A percentile compares a stretch with the other conserved stretches of the same genome.
phyloP scores from a whole-genome alignment of 2,329 filamentous ascomycete genomes.

The Fusarium nelsonii region DNA sequence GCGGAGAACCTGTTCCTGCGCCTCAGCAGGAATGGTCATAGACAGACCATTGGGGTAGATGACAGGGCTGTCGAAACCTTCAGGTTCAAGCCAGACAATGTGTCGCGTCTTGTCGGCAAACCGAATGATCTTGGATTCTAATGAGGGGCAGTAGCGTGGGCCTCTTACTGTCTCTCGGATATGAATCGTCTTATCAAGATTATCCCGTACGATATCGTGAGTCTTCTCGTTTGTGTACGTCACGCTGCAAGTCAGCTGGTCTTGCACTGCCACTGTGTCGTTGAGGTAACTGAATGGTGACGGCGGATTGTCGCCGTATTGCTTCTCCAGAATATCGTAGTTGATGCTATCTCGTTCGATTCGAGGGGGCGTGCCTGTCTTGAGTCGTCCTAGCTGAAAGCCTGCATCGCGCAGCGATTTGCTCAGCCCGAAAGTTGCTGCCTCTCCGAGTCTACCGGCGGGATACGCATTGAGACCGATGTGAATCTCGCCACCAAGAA shows the following conservation, averaged over 20 bases:
- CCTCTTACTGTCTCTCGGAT: slow-evolving; percentile 96
- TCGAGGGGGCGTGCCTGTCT: slow-evolving; percentile 94
- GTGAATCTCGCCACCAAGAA: slow-evolving; percentile 95
- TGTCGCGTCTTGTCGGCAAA: slow-evolving; percentile 85
- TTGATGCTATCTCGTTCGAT: slow-evolving; percentile 86
- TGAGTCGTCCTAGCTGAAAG: slow-evolving; percentile 88
- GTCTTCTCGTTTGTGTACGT: slow-evolving; percentile 88
- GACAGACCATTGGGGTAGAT: slow-evolving; percentile 97
- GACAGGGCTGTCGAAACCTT: slow-evolving; percentile 89
- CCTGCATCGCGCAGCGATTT: slow-evolving; percentile 90
- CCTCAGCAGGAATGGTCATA: slow-evolving; percentile 93
- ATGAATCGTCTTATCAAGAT: slow-evolving; percentile 96
- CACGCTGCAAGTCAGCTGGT: slow-evolving; percentile 87
- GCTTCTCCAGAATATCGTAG: slow-evolving; percentile 76
- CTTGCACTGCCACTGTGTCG: slow-evolving; percentile 78
- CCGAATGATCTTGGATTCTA: slow-evolving; percentile 93
- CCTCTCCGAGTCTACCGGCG: slow-evolving; percentile 92
- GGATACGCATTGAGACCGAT: slow-evolving; percentile 88
- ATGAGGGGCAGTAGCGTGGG: slow-evolving; percentile 92
- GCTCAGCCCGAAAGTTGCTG: slow-evolving; percentile 91
- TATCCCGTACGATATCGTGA: slow-evolving; percentile 86
- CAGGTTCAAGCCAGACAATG: slow-evolving; percentile 96
- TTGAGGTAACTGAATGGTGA: slow-evolving; percentile 94
- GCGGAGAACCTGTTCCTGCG: slow-evolving; percentile 85
- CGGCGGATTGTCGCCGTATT: slow-evolving; percentile 86